phyloP scores from a whole-genome alignment of 1,284 basidiomycete genomes.

The Wolfiporia cocos region DNA sequence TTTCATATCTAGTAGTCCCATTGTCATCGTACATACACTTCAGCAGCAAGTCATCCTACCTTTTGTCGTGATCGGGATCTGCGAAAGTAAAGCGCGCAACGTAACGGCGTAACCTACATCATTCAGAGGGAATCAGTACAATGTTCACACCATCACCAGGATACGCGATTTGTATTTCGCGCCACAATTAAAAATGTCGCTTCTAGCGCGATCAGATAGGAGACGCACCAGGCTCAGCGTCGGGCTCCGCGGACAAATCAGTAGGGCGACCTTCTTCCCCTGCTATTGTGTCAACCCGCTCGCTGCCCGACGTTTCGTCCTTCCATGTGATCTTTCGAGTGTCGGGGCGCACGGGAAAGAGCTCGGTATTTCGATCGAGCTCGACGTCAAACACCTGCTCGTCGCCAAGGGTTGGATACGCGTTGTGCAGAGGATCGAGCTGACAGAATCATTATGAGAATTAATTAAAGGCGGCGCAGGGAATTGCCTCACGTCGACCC shows the following conservation, averaged over 20 bases:
- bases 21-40: background rate
- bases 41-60: constrained; percentile 29
- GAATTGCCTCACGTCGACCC: constrained; percentile 55
- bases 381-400: constrained; percentile 71
- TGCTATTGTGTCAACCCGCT: background rate
- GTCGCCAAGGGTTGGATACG: constrained; percentile 49
- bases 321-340: constrained; percentile 17
- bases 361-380: constrained; percentile 52
- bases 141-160: too few species aligned
- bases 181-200: too few species aligned
- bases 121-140: background rate
- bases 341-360: constrained; percentile 35
- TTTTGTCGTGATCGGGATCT: constrained; percentile 54
- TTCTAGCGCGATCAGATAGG: background rate
- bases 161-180: too few species aligned
- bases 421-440: constrained; percentile 52
- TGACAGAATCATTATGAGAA: constrained; percentile 20
- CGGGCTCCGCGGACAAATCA: too few species aligned
- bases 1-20: constrained; percentile 25
- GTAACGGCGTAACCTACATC: constrained; percentile 34
- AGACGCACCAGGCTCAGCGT: constrained; percentile 14
- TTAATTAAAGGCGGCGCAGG: background rate
- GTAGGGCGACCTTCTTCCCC: too few species aligned
- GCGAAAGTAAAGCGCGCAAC: constrained; percentile 39
- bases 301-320: constrained; percentile 5